Conservation (phyloP, 768 basidiomycete genomes). For the Boletus edulis region DNA sequence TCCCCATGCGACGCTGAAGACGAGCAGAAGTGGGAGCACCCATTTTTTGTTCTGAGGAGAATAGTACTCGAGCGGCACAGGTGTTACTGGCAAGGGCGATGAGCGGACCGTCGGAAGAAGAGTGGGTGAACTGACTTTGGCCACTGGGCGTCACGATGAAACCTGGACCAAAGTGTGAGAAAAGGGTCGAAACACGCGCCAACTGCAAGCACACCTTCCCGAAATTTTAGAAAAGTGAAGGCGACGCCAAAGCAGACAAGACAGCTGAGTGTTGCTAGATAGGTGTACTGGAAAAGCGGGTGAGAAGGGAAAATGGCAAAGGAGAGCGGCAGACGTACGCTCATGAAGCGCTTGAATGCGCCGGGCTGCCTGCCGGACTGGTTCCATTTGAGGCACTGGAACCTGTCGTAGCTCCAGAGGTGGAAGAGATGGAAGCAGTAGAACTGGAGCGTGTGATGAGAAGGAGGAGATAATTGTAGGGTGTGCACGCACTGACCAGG, state of each 20-base stretch:
- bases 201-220: slow-evolving; percentile 51
- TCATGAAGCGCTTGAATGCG: slow-evolving; percentile 87
- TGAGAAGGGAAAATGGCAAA: slow-evolving; percentile 8
- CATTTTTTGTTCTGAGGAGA: slow-evolving; percentile 40
- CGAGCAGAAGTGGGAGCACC: slow-evolving; percentile 68
- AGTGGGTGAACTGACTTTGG: slow-evolving; percentile 6
- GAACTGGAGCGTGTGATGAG: slow-evolving; percentile 44
- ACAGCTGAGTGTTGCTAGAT: slow-evolving; percentile 65
- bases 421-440: slow-evolving; percentile 65
- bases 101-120: not conserved
- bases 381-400: slow-evolving; percentile 70
- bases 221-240: slow-evolving; percentile 65
- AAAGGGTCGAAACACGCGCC: not conserved
- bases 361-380: slow-evolving; percentile 73
- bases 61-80: slow-evolving; percentile 58
- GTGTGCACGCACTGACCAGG: slow-evolving; percentile 44
- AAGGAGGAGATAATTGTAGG: not conserved
- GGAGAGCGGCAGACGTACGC: slow-evolving; percentile 46
- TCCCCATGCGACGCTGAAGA: slow-evolving; percentile 72
- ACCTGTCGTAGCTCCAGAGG: slow-evolving; percentile 78
- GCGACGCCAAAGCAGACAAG: slow-evolving; percentile 62
- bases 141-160: slow-evolving; percentile 10
- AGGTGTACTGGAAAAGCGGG: slow-evolving; percentile 60
- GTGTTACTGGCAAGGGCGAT: slow-evolving; percentile 42
- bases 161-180: slow-evolving; percentile 13